Conservation (phyloP, 2,329 filamentous ascomycete genomes). For the Scedosporium boydii region DNA sequence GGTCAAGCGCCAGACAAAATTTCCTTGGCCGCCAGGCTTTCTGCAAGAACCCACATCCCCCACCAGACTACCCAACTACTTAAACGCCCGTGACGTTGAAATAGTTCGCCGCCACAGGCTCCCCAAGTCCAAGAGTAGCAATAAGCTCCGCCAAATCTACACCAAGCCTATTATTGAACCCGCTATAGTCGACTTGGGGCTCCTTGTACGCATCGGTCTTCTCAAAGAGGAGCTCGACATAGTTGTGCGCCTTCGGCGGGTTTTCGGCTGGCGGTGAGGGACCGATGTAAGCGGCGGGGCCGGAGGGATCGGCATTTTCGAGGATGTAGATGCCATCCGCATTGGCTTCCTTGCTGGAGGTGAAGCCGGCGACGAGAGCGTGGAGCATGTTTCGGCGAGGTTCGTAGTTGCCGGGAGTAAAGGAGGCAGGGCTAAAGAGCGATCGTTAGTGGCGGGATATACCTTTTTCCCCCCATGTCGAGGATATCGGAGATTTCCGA, state of each 20-base stretch:
- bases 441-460: background rate
- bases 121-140: background rate
- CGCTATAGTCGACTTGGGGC: constrained; percentile 1
- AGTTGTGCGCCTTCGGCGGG: constrained; percentile 3
- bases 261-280: constrained; percentile 3
- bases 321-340: constrained; percentile 3
- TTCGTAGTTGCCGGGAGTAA: constrained; percentile 3
- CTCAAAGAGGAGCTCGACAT: constrained; percentile 5
- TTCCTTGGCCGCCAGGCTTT: no score
- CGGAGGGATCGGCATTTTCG: background rate
- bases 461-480: background rate
- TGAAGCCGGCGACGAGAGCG: constrained; percentile 2
- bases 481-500: background rate
- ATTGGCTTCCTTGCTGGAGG: constrained; percentile 1
- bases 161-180: constrained; percentile 5
- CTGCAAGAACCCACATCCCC: no score
- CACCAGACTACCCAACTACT: background rate
- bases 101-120: constrained; percentile 2
- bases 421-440: background rate
- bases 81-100: constrained; percentile 6
- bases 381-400: constrained; percentile 5
- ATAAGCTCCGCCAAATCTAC: background rate
- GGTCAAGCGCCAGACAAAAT: no score
- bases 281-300: constrained; percentile 6
- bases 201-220: constrained; percentile 3